Base-by-base conservation (phyloP, 2,329 filamentous ascomycete genomes). In the Alternaria triticimaculans region DNA sequence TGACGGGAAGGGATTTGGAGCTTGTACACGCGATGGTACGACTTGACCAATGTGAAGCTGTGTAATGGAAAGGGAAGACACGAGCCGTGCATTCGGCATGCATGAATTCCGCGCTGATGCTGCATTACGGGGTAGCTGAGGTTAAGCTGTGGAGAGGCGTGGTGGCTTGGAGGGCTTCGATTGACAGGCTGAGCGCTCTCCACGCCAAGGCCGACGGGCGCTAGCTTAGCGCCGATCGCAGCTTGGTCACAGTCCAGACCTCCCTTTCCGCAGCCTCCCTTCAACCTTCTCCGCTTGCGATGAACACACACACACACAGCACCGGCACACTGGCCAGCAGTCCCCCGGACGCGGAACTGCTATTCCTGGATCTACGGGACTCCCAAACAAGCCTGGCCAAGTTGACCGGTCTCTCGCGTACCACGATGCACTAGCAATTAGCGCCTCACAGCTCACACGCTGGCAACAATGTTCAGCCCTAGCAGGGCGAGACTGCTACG, bases 391-490 rank as follows among this genome's bases (percentile, higher is more conserved):
- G n/a, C 37, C 43, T 28, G 37, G 18, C 25, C 23, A 49, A 58
- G 30, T 57, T 64, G 58, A 59, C 61, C 54, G 53, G 41, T 54
- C 51, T 48, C 56, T 56, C 65, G 62, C 62, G 45, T 67, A 56
- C 55, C 59, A 63, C 45, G 59, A 60, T 58, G 41, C 26, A 25
- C 30, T 55, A 44, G 53, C 15, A 8, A 8, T 28, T 50, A 21
- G 53, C 28, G 51, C 44, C 7, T 26, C 33, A 21, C 53, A 46
- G 30, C 44, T 61, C 51, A 30, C 44, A 14, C 21, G 54, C 59
- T 53, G 25, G 46, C 25, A 58, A 45, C 21, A 28, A 18, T 18
- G 21, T 50, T 41, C 30, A 46, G 28, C 55, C 21, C 55, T 26
- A 58, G 55, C 30, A 50, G 23, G 28, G 15, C 54, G 43, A 30